Evolutionary conservation across 768 basidiomycete genomes (phyloP).

Genomic region (Collybia sordida): DNA sequence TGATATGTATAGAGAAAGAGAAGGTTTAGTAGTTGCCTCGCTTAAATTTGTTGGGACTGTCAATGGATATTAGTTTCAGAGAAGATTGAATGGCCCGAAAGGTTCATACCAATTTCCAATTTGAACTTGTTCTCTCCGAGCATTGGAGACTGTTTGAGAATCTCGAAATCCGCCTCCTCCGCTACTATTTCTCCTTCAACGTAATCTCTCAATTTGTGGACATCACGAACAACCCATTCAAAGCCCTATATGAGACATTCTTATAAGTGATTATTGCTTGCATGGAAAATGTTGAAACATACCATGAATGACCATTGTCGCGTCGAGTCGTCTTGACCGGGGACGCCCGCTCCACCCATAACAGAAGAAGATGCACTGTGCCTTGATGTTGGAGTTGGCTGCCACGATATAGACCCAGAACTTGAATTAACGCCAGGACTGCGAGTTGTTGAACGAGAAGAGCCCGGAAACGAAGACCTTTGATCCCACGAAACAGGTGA

Average conservation of each 20-base stretch:
- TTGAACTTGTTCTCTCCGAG: conserved; percentile 72
- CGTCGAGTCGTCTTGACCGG: conserved; percentile 43
- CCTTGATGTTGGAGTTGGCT: conserved; percentile 16
- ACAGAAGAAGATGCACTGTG: conserved; percentile 22
- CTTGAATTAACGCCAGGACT: conserved; percentile 13
- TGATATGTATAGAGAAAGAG: conserved; percentile 65
- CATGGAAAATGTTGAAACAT: conserved; percentile 13
- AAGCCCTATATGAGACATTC: conserved; percentile 48
- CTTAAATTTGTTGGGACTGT: conserved; percentile 17
- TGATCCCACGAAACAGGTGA: conserved; percentile 15
- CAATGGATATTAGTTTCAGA: too few relatives aligned
- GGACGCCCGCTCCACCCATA: conserved; percentile 19
- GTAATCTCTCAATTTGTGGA: conserved; percentile 54
- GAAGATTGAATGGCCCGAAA: too few relatives aligned
- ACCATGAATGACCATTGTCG: conserved; percentile 69
- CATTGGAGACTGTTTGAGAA: conserved; percentile 63
- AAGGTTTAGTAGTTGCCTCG: conserved; percentile 28
- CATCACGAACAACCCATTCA: conserved; percentile 67
- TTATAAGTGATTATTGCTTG: too few relatives aligned
- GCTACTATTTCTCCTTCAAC: conserved; percentile 44
- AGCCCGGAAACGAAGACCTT: conserved; percentile 8
- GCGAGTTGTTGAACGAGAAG: conserved; percentile 9
- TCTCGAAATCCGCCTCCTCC: conserved; percentile 49
- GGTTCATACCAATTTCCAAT: conserved; percentile 59
- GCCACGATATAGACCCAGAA: conserved; percentile 32